Percentiles rank a stretch among this genome's conserved stretches.
These are phyloP conservation scores for Stachybotrys echinatus DNA, from an alignment of 2,329 filamentous ascomycete genomes.

Conservation along the genomic window DNA sequence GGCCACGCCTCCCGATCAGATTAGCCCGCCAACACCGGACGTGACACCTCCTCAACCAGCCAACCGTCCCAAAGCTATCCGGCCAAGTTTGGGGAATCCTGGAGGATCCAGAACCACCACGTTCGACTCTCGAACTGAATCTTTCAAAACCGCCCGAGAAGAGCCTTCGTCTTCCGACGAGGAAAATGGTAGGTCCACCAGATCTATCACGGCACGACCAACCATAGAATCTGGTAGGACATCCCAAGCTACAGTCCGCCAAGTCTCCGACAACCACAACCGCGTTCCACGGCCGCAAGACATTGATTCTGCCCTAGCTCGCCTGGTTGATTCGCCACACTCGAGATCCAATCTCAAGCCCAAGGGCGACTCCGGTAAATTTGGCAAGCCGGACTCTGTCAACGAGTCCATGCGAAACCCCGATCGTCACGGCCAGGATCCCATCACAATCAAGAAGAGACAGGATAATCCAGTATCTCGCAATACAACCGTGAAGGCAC, in stretches of 20 bases:
- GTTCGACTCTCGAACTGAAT: slow-evolving; percentile 59
- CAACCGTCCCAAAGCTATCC: slow-evolving; percentile 37
- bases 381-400: slow-evolving; percentile 23
- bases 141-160: slow-evolving; percentile 68
- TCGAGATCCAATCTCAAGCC: slow-evolving; percentile 40
- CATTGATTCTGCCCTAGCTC: slow-evolving; percentile 35
- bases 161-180: slow-evolving; percentile 59
- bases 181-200: slow-evolving; percentile 33
- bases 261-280: slow-evolving; percentile 16
- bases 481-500: slow-evolving; percentile 24
- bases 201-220: slow-evolving; percentile 31
- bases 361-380: slow-evolving; percentile 53
- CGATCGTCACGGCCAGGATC: not conserved
- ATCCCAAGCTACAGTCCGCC: slow-evolving; percentile 40
- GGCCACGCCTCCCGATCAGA: slow-evolving; percentile 59
- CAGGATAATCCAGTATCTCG: not conserved
- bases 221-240: slow-evolving; percentile 31
- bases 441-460: not conserved
- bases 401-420: not conserved
- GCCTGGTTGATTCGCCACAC: slow-evolving; percentile 34
- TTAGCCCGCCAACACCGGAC: slow-evolving; percentile 69
- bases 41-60: slow-evolving; percentile 61
- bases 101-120: slow-evolving; percentile 48
- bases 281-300: slow-evolving; percentile 21
- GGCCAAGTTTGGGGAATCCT: slow-evolving; percentile 43